phyloP scores from a whole-genome alignment of 78 protist species.

The Chrysochromulina parva region DNA sequence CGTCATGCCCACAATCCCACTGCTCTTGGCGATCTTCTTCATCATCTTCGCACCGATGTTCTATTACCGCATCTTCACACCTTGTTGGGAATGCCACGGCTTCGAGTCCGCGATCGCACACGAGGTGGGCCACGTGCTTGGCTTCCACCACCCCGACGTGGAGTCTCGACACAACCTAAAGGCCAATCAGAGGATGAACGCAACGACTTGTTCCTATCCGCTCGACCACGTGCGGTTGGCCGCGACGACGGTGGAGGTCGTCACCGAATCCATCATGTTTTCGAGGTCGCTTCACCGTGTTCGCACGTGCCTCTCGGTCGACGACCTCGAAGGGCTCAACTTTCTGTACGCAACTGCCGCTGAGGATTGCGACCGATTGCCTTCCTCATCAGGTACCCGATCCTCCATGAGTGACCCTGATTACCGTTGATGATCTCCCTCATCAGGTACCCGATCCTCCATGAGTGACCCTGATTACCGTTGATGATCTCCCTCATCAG shows the following conservation, averaged over 20 bases:
- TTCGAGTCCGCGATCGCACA: neutral
- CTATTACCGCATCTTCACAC: neutral
- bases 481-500: too few species aligned
- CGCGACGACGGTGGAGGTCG: neutral
- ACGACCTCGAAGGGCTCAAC: neutral
- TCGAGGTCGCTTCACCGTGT: neutral
- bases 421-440: too few species aligned
- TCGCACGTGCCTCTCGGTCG: neutral
- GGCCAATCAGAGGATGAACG: neutral
- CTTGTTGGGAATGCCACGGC: conserved; percentile 15
- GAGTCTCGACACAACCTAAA: neutral
- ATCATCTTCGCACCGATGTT: neutral
- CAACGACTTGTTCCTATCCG: neutral
- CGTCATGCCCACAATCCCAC: neutral
- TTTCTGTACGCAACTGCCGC: neutral
- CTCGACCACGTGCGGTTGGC: neutral
- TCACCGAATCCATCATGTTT: neutral
- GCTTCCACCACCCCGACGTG: neutral
- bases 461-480: too few species aligned
- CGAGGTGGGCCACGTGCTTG: neutral
- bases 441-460: too few species aligned
- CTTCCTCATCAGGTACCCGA: too few species aligned
- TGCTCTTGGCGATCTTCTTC: neutral
- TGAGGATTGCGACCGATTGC: too few species aligned
- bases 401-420: too few species aligned